Percentiles rank a stretch among this genome's conserved stretches.
These are phyloP conservation scores for Diplodia sapinea DNA, from an alignment of 2,329 filamentous ascomycete species.

Conservation along the genomic window DNA sequence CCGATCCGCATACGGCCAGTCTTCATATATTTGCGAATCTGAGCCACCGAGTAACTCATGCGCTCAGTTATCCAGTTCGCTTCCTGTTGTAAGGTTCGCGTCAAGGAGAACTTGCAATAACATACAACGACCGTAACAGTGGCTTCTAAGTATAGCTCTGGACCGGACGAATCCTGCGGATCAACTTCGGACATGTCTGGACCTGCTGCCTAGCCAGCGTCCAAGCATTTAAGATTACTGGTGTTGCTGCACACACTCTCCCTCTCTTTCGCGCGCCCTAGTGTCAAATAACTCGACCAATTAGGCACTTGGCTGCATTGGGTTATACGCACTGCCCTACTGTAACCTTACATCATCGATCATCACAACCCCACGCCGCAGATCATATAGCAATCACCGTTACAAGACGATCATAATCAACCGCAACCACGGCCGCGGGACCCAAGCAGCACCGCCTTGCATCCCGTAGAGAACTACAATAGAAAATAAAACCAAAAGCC, in stretches of 20 bases:
- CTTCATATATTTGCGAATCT: background rate
- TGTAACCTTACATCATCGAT: background rate
- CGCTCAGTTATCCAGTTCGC: background rate
- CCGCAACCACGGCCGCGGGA: background rate
- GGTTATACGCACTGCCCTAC: background rate
- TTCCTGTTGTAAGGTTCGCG: background rate
- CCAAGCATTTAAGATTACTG: background rate
- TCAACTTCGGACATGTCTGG: background rate
- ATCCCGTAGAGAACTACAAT: too few species aligned
- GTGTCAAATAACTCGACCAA: background rate
- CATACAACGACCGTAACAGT: background rate
- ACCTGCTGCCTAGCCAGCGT: background rate
- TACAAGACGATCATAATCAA: background rate
- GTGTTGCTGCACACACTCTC: background rate
- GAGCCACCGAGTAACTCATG: background rate
- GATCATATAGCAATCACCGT: constrained; percentile 1
- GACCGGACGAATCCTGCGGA: background rate
- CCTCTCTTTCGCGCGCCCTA: background rate
- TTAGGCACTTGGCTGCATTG: background rate
- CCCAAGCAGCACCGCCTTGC: background rate
- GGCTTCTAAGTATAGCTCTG: background rate
- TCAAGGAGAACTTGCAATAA: background rate
- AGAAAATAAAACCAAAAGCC: background rate
- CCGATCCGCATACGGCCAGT: background rate
- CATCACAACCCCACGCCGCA: background rate